Base-by-base conservation (phyloP, 176 grass and related monocot species). In the Cenchrus americanus region DNA sequence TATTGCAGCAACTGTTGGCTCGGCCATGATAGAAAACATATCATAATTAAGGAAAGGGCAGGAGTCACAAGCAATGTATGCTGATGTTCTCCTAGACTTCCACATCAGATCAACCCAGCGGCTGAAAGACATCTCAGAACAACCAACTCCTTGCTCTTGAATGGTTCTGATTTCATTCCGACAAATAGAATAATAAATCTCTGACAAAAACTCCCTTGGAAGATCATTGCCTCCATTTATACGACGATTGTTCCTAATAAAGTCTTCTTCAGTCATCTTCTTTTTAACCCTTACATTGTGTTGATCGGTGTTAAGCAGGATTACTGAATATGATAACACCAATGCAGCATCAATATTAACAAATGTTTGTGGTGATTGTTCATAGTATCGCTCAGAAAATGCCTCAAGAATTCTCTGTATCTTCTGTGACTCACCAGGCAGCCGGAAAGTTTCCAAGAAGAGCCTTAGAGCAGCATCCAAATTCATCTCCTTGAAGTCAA, bases 261-360 rank as follows among this genome's bases (percentile, higher is more conserved):
- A 98, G 67, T 98, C 96, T 79, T 98, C 96, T 91, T 98, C 96
- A 53, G 96, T 95, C 96, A 98, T 98, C 90, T 98, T 98, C 88
- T 95, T 98, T 77, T 95, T 98, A 49, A 98, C 96, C 87, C 88
- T 88, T 80, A 89, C 68, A 91, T 98, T 98, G 85, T 98, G 96
- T 43, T 94, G 96, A 84, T 98, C 96, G 9, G 96, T 98, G 76
- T 98, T 98, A 34, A 98, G 93, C 93, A 98, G 5, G 85, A 98
- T 98, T 74, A 98, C 85, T 58, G 96, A 98, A 85, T 98, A 98
- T 55, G 96, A 95, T 52, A 98, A 62, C 37, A 98, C 82, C 63
- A 98, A 81, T 50, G 96, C 96, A 63, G 96, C 89, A 90, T 98
- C 96, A 61, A 81, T 93, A 63, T 98, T 88, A 69, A 83, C 93